Conservation (phyloP, 2,329 filamentous ascomycete genomes). For the Fusarium brachygibbosum region DNA sequence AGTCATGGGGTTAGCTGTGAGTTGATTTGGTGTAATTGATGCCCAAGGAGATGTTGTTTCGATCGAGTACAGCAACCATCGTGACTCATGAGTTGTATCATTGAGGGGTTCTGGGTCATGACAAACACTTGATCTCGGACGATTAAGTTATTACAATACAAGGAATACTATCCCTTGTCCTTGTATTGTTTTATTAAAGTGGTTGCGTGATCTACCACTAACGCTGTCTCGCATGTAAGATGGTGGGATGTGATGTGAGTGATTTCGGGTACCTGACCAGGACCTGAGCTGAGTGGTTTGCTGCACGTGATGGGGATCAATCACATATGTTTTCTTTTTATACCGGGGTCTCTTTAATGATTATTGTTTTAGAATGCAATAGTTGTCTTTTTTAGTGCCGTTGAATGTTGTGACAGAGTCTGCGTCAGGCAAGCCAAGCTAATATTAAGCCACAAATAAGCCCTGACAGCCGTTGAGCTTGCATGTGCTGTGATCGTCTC, state of each 20-base stretch:
- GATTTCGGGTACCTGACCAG: constrained; percentile 9
- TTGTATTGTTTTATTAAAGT: not conserved
- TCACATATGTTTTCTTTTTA: not conserved
- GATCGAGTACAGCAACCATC: not conserved
- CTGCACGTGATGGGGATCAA: not conserved
- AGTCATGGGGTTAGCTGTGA: constrained; percentile 19
- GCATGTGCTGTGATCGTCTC: constrained; percentile 3
- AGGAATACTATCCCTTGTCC: not conserved
- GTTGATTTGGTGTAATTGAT: constrained; percentile 23
- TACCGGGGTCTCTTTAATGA: not conserved
- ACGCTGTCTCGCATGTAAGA: not conserved
- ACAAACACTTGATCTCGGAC: not conserved
- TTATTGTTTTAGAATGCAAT: too few relatives aligned
- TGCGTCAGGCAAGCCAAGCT: not conserved
- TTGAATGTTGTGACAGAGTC: not conserved
- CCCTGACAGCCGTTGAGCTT: not conserved
- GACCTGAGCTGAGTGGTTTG: not conserved
- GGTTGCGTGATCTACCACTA: constrained; percentile 9
- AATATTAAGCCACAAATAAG: not conserved
- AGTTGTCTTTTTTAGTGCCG: too few relatives aligned
- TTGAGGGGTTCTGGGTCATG: not conserved
- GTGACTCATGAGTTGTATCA: not conserved
- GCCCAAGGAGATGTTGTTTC: constrained; percentile 6
- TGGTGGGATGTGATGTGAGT: constrained; percentile 5
- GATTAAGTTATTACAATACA: not conserved